Percentiles rank a stretch among this genome's conserved stretches.
These are phyloP conservation scores for Clarireedia homoeocarpa DNA, from an alignment of 2,329 filamentous ascomycete species.

Conservation along the genomic window DNA sequence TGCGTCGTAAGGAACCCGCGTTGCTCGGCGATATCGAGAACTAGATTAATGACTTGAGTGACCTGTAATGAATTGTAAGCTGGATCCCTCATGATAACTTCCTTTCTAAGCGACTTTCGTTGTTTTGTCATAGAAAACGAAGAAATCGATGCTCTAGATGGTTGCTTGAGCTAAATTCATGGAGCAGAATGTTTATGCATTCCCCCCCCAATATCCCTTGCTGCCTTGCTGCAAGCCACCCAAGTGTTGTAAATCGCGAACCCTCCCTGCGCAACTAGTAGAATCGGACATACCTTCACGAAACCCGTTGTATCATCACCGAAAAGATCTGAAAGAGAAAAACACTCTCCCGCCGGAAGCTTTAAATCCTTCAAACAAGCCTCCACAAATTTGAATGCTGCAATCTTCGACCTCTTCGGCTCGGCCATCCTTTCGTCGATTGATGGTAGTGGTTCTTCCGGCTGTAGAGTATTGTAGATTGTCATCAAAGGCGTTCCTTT, in stretches of 20 bases:
- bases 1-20: constrained; percentile 59
- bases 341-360: constrained; percentile 74
- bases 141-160: not conserved
- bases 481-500: constrained; percentile 76
- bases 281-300: constrained; percentile 60
- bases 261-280: not conserved
- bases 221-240: too few relatives aligned
- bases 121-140: not conserved
- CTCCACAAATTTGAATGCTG: constrained; percentile 87
- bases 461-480: constrained; percentile 81
- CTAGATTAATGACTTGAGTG: constrained; percentile 83
- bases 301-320: constrained; percentile 95
- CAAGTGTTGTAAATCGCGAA: not conserved
- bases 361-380: constrained; percentile 75
- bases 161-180: not conserved
- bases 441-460: constrained; percentile 52
- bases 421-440: constrained; percentile 59
- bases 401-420: constrained; percentile 74
- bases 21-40: constrained; percentile 78
- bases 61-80: constrained; percentile 45
- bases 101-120: not conserved
- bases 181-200: not conserved
- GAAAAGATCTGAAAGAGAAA: constrained; percentile 86
- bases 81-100: not conserved
- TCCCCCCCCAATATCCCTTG: not conserved